Base-by-base conservation (phyloP, 208 protist species). In the Trypanosomatidae sp. region DNA sequence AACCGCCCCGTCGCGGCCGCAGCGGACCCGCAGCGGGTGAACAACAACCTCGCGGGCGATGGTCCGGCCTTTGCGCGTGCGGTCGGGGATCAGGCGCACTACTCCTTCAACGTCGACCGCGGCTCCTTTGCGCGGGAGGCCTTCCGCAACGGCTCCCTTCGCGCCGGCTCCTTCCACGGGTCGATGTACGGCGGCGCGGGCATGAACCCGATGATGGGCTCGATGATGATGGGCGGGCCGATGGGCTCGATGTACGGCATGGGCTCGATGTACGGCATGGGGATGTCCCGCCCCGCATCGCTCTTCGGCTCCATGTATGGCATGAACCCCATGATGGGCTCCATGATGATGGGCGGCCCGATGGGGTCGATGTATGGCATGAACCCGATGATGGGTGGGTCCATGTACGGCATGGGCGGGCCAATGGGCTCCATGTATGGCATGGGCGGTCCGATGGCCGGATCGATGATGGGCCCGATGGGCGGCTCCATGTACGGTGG, bases 361-460 rank as follows among this genome's bases (percentile, higher is more conserved):
- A 71, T 43, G 17, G 81, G 82, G 10, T 78, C 65, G 55, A 88
- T 91, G 86, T 86, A 84, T 58, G 79, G 43, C 41, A 67, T 41
- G 62, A 49, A 67, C 44, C 79, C n/a, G n/a, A n/a, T n/a, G n/a
- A n/a, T n/a, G n/a, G n/a, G n/a, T n/a, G 36, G 36, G 5, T 39
- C 36, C 3, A 2, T 39, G 36, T 39, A 39, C 36, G 73, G 79
- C 62, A 77, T 74, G 59, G 82, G 81, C 62, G 77, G 74, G 0
- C 58, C 53, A 0, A 83, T 82, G 78, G 82, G 77, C 8, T 76
- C 67, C 59, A 88, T 87, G 79, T 88, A 84, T 46, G 81, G 85
- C 59, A 86, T 89, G 84, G 68, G 77, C 0, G 49, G 55, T 5
- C 36, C 30, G 28, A 59, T 55, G 55, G n/a, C n/a, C n/a, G 62